These are phyloP conservation scores for Lumnitzera littorea DNA, from an alignment of 345 rosid species.

Conservation along the genomic window DNA sequence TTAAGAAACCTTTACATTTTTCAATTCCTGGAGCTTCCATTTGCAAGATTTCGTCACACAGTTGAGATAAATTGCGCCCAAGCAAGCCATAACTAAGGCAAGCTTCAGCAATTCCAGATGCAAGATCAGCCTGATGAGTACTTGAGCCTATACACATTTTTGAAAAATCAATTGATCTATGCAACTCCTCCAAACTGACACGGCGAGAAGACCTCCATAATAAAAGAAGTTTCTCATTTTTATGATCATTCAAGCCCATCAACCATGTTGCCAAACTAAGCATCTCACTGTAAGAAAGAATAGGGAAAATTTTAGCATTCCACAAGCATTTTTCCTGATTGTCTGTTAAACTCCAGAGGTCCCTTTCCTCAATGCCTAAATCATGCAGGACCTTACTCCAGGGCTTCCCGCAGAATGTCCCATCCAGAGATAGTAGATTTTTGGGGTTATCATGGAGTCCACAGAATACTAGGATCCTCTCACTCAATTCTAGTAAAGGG, in stretches of 20 bases:
- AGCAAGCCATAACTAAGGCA: slow-evolving; percentile 86
- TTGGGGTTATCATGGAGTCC: slow-evolving; percentile 98
- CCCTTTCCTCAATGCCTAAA: slow-evolving; percentile 60
- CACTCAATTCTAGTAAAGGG: slow-evolving; percentile 62
- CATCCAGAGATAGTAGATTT: slow-evolving; percentile 44
- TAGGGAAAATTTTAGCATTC: slow-evolving; percentile 86
- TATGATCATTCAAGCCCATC: slow-evolving; percentile 67
- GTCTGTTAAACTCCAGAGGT: slow-evolving; percentile 57
- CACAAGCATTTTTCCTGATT: slow-evolving; percentile 74
- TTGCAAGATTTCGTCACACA: slow-evolving; percentile 83
- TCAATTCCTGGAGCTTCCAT: slow-evolving; percentile 50
- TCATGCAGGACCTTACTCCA: slow-evolving; percentile 68
- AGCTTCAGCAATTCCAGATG: slow-evolving; percentile 88
- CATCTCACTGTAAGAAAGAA: slow-evolving; percentile 72
- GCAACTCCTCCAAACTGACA: slow-evolving; percentile 95
- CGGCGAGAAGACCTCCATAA: slow-evolving; percentile 74
- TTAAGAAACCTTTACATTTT: slow-evolving; percentile 67
- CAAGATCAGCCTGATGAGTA: slow-evolving; percentile 90
- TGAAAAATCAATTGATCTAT: slow-evolving; percentile 76
- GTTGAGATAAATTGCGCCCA: slow-evolving; percentile 72
- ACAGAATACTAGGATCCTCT: slow-evolving; percentile 71
- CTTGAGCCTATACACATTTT: slow-evolving; percentile 81
- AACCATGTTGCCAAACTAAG: slow-evolving; percentile 72
- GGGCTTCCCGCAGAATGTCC: slow-evolving; percentile 93
- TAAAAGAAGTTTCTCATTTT: slow-evolving; percentile 30